Base-by-base conservation (phyloP, 2,329 filamentous ascomycete genomes). In the Cordyceps militaris region DNA sequence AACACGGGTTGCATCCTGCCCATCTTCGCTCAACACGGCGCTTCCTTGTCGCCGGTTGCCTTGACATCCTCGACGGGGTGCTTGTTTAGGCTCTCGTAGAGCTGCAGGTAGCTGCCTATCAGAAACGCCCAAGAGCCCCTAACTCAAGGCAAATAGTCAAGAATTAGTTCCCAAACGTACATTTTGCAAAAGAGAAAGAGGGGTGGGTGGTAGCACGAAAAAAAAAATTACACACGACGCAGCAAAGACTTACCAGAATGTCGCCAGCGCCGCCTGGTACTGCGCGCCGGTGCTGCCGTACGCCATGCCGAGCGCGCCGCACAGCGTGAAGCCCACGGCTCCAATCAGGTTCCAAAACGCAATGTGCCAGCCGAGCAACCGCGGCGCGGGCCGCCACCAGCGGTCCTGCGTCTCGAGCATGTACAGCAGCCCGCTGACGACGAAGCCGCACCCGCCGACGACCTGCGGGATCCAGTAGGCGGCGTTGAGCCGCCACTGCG, bases 311-410 rank as follows among this genome's bases (percentile, higher is more conserved):
- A 79, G 81, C 1, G 81, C 83, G 82, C 21, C 84, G 83, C 4
- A 86, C 69, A 14, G 85, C 77, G 68, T 77, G 84, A 11, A 80
- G 70, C 16, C 81, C 78, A 61, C 82, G 76, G 30, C 78, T 65
- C 85, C 85, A 21, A 87, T 71, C 2, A 86, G 67, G 63, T 87
- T 88, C 83, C 84, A 88, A 9, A 79, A 68, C 0, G 83, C 85
- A 62, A 88, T 80, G 67, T 87, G 83, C 85, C 85, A 88, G 3
- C 85, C 85, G 1, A 88, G 73, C 0, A 82, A 72, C 3, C 68
- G 65, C 3, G 73, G 74, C 0, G 82, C 81, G 0, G 85, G 84
- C 13, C 73, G 70, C 63, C 81, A 87, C 85, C 85, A 88, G 47
- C 74, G 78, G 42, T 74, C 66, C 68, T 88, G 85, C 3, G 83